phyloP scores from a whole-genome alignment of 257 asterid species.

The Agastache rugosa region DNA sequence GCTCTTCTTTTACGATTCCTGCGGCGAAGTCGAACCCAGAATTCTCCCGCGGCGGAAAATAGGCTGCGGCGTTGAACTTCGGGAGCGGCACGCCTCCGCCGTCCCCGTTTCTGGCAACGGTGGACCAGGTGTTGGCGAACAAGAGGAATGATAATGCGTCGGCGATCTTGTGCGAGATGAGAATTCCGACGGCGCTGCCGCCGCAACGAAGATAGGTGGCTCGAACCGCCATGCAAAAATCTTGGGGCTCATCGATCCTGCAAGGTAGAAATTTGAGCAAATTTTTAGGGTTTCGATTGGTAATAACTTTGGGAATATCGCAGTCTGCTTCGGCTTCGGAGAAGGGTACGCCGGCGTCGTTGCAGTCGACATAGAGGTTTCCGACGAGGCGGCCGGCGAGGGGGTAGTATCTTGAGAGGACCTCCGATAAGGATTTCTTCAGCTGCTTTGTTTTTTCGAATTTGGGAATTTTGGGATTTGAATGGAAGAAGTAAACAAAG shows the following conservation, averaged over 20 bases:
- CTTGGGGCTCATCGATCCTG: slow-evolving; percentile 38
- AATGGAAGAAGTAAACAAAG: too few species aligned
- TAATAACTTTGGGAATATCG: too few species aligned
- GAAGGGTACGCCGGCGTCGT: too few species aligned
- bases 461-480: too few species aligned
- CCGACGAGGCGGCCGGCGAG: too few species aligned
- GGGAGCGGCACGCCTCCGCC: slow-evolving; percentile 24
- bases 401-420: too few species aligned
- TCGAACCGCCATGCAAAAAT: slow-evolving; percentile 40
- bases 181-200: slow-evolving; percentile 48
- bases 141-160: slow-evolving; percentile 29
- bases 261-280: background rate
- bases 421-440: too few species aligned
- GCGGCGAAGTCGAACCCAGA: slow-evolving; percentile 27
- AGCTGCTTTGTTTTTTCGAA: too few species aligned
- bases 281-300: background rate
- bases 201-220: slow-evolving; percentile 49
- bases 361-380: too few species aligned
- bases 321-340: too few species aligned
- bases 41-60: slow-evolving; percentile 48
- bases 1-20: slow-evolving; percentile 36
- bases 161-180: too few species aligned
- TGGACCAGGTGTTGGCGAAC: slow-evolving; percentile 53
- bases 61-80: slow-evolving; percentile 37
- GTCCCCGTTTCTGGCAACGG: slow-evolving; percentile 29